A percentile compares a stretch with the other conserved stretches of the same genome.
Conservation (phyloP, 176 grass and related monocot genomes). For the Alloteropsis semialata region DNA sequence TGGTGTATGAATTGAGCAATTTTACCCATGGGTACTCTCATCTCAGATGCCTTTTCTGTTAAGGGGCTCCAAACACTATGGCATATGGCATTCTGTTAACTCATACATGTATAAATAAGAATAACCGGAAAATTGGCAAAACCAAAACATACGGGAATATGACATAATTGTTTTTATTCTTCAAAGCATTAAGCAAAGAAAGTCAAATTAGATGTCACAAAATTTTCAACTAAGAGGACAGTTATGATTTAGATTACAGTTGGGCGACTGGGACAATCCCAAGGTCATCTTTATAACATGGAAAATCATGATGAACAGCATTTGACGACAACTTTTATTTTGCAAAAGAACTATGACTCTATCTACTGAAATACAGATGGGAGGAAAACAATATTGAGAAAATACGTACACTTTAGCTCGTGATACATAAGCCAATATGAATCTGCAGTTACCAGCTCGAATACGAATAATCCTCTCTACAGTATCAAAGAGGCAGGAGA, state of each 20-base stretch:
- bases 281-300: neutral
- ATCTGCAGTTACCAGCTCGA: slow-evolving; percentile 62
- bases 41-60: neutral
- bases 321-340: neutral
- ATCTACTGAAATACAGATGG: neutral
- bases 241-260: neutral
- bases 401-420: slow-evolving; percentile 83
- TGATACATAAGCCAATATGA: slow-evolving; percentile 89
- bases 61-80: neutral
- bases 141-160: neutral
- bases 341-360: neutral
- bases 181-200: neutral
- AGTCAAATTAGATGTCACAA: neutral
- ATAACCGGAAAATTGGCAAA: slow-evolving; percentile 10
- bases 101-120: neutral
- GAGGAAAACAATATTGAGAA: slow-evolving; percentile 26
- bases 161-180: neutral
- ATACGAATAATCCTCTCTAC: slow-evolving; percentile 67
- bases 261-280: neutral
- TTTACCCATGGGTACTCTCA: neutral
- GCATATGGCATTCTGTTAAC: neutral
- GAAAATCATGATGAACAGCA: neutral
- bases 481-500: slow-evolving; percentile 81
- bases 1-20: neutral
- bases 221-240: slow-evolving; percentile 11